Evolutionary conservation across 176 grass and related monocot genomes (phyloP).

Genomic region (Oryza nivara): DNA sequence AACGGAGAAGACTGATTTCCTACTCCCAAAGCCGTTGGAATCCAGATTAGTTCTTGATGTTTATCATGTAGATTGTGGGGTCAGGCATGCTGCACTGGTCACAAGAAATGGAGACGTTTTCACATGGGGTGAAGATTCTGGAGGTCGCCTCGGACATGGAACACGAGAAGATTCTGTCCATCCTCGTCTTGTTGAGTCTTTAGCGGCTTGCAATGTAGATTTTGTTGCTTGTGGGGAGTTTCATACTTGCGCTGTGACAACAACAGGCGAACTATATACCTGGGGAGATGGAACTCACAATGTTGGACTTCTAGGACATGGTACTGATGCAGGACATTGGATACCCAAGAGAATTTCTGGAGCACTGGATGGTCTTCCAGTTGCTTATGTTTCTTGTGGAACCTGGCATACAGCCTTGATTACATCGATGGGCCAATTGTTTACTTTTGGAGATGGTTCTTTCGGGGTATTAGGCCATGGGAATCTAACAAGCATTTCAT

Average conservation of each 20-base stretch:
- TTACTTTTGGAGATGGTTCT: constrained; percentile 97
- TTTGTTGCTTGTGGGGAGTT: constrained; percentile 93
- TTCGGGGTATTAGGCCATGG: constrained; percentile 95
- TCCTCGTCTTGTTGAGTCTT: constrained; percentile 73
- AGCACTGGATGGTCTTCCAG: constrained; percentile 74
- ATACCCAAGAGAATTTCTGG: constrained; percentile 91
- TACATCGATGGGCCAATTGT: constrained; percentile 79
- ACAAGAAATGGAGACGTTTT: constrained; percentile 90
- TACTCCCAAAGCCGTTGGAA: constrained; percentile 82
- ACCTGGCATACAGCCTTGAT: constrained; percentile 95
- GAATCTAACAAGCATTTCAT: constrained; percentile 58
- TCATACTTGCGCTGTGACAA: constrained; percentile 85
- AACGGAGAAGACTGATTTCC: constrained; percentile 59
- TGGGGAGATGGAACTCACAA: constrained; percentile 92
- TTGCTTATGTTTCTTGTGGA: constrained; percentile 85
- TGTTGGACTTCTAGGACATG: constrained; percentile 92
- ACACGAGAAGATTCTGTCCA: constrained; percentile 62
- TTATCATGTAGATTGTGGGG: constrained; percentile 83
- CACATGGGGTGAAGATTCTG: constrained; percentile 96
- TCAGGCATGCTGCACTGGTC: constrained; percentile 78
- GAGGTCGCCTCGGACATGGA: constrained; percentile 91
- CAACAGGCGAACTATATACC: constrained; percentile 80
- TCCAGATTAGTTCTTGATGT: constrained; percentile 89
- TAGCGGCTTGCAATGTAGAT: constrained; percentile 65
- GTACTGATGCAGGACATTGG: constrained; percentile 85